Evolutionary conservation across 2,329 filamentous ascomycete species (phyloP).

Genomic region (Beauveria bassiana): DNA sequence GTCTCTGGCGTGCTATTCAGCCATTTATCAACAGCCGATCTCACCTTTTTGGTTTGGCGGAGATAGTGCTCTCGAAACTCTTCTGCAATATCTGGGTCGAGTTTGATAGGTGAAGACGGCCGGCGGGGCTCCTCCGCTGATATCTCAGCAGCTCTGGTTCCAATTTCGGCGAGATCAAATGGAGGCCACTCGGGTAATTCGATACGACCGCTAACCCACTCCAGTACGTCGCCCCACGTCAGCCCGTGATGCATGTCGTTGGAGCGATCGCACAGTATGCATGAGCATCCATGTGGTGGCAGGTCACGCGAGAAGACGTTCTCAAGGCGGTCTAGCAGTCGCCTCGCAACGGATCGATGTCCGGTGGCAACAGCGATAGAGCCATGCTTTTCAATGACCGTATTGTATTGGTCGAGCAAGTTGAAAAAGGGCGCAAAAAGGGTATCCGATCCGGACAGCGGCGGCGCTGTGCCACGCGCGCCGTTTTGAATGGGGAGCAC

Average conservation of each 20-base stretch:
- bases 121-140: constrained; percentile 53
- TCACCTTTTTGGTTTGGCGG: constrained; percentile 85
- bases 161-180: constrained; percentile 62
- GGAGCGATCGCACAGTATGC: constrained; percentile 67
- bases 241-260: constrained; percentile 62
- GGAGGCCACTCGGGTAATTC: constrained; percentile 86
- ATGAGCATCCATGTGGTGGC: constrained; percentile 75
- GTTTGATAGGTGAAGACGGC: constrained; percentile 57
- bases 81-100: constrained; percentile 90
- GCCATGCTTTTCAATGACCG: constrained; percentile 73
- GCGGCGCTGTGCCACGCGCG: constrained; percentile 53
- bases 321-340: constrained; percentile 81
- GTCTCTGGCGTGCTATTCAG: constrained; percentile 70
- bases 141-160: constrained; percentile 50
- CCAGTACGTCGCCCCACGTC: constrained; percentile 92
- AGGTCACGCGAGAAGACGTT: constrained; percentile 92
- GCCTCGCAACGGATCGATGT: constrained; percentile 86
- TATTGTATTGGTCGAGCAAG: constrained; percentile 77
- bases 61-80: constrained; percentile 91
- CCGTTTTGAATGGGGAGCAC: constrained; percentile 51
- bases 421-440: constrained; percentile 79
- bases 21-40: constrained; percentile 86
- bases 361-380: constrained; percentile 93
- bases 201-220: constrained; percentile 81
- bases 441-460: constrained; percentile 58